phyloP scores from a whole-genome alignment of 768 basidiomycete genomes.

The Auricularia heimuer region DNA sequence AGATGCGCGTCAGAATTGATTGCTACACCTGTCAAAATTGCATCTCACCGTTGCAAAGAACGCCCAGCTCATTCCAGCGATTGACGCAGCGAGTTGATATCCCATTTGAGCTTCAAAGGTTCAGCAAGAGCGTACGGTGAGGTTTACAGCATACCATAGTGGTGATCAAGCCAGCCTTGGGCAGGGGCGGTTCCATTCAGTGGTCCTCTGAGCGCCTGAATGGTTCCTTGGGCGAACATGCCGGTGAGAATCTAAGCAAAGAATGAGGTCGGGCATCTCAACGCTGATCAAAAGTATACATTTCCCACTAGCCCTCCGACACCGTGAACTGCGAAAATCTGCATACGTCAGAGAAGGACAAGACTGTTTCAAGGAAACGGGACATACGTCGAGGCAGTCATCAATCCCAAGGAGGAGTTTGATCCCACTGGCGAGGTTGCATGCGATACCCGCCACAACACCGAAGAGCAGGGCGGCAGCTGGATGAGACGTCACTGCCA shows the following conservation, averaged over 20 bases:
- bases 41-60: background rate
- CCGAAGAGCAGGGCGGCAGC: constrained; percentile 41
- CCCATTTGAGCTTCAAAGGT: background rate
- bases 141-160: constrained; percentile 24
- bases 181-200: constrained; percentile 29
- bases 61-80: background rate
- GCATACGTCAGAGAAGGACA: background rate
- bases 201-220: constrained; percentile 56
- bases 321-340: constrained; percentile 78
- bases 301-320: constrained; percentile 68
- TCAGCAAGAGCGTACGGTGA: background rate
- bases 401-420: constrained; percentile 52
- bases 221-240: constrained; percentile 57
- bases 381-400: constrained; percentile 65
- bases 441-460: constrained; percentile 54
- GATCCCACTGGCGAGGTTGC: constrained; percentile 69
- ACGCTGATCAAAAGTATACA: background rate
- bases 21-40: background rate
- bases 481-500: background rate
- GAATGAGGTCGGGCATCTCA: background rate
- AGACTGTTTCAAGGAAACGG: background rate
- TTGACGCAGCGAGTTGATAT: background rate
- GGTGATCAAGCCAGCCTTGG: constrained; percentile 66
- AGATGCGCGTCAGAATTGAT: background rate
- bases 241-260: constrained; percentile 47